These are phyloP conservation scores for Fomitopsis serialis DNA, from an alignment of 768 basidiomycete genomes.

Conservation along the genomic window DNA sequence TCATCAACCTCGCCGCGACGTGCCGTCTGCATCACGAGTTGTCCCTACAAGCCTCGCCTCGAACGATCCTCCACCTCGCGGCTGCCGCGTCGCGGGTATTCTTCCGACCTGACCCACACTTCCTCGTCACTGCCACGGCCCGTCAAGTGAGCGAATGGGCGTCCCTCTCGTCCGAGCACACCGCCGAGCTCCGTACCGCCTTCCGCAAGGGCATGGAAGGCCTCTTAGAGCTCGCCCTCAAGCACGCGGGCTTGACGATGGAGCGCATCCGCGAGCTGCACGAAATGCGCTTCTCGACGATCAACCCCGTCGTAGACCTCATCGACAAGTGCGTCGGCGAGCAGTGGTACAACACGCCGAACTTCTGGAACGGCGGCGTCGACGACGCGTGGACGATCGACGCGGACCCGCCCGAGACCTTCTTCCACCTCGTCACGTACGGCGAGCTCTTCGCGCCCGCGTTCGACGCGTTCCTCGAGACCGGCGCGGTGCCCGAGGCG, in stretches of 20 bases:
- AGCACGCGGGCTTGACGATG: background rate
- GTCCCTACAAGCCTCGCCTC: background rate
- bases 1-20: too few species aligned
- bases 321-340: background rate
- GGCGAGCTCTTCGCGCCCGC: background rate
- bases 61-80: background rate
- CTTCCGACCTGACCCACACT: background rate
- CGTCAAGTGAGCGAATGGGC: background rate
- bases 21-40: too few species aligned
- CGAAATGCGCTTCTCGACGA: background rate
- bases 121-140: background rate
- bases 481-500: background rate
- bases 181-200: background rate
- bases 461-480: background rate
- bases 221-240: background rate
- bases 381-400: background rate
- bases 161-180: background rate
- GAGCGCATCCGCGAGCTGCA: background rate
- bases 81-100: background rate
- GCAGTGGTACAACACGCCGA: background rate
- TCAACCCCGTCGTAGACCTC: background rate
- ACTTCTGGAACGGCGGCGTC: background rate
- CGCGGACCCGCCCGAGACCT: background rate
- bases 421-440: background rate
- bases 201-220: background rate